A percentile compares a stretch with the other conserved stretches of the same genome.
Evolutionary conservation across 495 filamentous ascomycete species (phyloP).

Genomic region (Penicillium desertorum): DNA sequence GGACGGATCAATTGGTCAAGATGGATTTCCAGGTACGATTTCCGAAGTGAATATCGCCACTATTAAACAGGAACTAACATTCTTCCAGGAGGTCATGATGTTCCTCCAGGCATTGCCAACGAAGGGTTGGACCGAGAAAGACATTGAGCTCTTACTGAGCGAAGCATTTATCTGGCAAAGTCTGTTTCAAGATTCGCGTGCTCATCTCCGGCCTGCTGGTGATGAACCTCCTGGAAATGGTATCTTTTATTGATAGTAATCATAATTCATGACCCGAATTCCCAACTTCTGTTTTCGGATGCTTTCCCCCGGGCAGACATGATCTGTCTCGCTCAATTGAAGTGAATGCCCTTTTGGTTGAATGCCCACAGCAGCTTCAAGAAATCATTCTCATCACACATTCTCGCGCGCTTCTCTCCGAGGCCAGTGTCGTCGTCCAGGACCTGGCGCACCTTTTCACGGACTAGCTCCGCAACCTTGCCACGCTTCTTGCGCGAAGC

Average conservation of each 20-base stretch:
- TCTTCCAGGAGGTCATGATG: constrained; percentile 90
- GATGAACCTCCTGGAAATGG: constrained; percentile 42
- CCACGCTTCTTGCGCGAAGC: constrained; percentile 67
- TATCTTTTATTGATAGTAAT: constrained; percentile 44
- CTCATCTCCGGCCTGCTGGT: constrained; percentile 65
- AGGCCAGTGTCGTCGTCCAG: constrained; percentile 73
- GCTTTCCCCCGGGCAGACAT: constrained; percentile 10
- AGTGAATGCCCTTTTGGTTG: constrained; percentile 91
- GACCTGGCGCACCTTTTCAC: constrained; percentile 79
- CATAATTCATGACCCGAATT: constrained; percentile 36
- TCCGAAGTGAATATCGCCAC: not conserved
- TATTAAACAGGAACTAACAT: constrained; percentile 7
- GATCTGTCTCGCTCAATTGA: constrained; percentile 56
- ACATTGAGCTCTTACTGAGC: constrained; percentile 91
- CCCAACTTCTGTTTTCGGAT: constrained; percentile 15
- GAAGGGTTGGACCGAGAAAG: constrained; percentile 94
- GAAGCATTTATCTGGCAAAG: constrained; percentile 97
- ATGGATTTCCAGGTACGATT: constrained; percentile 81
- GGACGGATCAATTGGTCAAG: constrained; percentile 89
- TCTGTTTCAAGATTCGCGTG: constrained; percentile 82
- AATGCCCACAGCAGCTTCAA: constrained; percentile 72
- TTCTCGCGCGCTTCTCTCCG: constrained; percentile 74
- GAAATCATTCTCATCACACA: constrained; percentile 91
- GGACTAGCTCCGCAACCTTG: constrained; percentile 72
- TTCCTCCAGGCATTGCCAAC: constrained; percentile 95